Evolutionary conservation across 2,329 filamentous ascomycete genomes (phyloP).

Genomic region (Sporothrix variecibatus): DNA sequence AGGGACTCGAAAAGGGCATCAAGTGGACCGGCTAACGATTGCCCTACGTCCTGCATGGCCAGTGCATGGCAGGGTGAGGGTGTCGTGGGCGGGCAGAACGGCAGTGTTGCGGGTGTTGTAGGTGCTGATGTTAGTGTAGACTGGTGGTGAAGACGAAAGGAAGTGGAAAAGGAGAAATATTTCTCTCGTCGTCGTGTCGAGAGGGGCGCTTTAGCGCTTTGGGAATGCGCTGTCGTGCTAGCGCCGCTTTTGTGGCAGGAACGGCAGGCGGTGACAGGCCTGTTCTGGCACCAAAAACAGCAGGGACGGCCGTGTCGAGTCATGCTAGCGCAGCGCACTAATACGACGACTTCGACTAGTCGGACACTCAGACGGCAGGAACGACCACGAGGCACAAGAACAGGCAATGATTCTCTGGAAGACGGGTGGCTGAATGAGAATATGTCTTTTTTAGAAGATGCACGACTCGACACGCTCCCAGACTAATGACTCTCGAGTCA

Average conservation of each 20-base stretch:
- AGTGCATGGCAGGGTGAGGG: background rate
- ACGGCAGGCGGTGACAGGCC: background rate
- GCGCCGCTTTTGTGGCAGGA: background rate
- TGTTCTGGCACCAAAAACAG: background rate
- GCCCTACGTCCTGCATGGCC: background rate
- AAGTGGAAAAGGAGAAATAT: background rate
- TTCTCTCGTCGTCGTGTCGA: background rate
- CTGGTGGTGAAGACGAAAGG: background rate
- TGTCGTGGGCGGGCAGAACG: background rate
- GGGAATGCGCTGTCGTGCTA: background rate
- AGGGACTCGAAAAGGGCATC: background rate
- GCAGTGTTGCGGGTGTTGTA: background rate
- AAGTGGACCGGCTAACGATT: background rate
- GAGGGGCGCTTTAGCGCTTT: background rate
- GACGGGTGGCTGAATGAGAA: background rate
- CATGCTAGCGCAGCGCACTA: conserved; percentile 4
- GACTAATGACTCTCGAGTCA: background rate
- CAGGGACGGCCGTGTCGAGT: background rate
- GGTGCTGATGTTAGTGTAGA: background rate
- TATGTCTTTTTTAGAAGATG: background rate
- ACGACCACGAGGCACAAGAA: background rate
- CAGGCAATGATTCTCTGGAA: background rate
- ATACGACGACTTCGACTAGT: background rate
- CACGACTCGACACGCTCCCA: background rate
- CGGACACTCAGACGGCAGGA: background rate